Base-by-base conservation (phyloP, 106 monocot species). In the Apostasia shenzhenica region DNA sequence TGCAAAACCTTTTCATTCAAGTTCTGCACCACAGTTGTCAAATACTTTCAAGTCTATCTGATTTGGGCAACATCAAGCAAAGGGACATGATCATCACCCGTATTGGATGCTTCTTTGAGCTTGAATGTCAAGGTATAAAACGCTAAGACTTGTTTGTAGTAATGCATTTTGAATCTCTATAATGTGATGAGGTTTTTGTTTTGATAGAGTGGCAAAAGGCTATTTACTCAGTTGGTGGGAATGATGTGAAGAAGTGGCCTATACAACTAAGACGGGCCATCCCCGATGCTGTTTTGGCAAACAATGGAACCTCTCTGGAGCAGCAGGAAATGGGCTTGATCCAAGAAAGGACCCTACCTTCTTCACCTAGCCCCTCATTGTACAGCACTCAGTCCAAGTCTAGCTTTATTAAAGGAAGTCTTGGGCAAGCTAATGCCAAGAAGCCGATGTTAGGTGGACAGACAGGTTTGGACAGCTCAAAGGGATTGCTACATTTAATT, bases 121-220 rank as follows among this genome's bases (percentile, higher is more conserved):
- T 97, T 62, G 95, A 97, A 72, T 87, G 92, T 63, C 95, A 97
- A 92, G 95, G 95, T 97, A 84, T 62, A 62, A 62, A 59, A 45
- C 1, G 45, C 13, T 62, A 3, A 4, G 45, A 62, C 45, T 62
- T 45, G 11, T 45, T 62, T 62, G 43, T 3, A 8, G 1, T 45
- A 45, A 45, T 13, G 62, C 43, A 26, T 6, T 62, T 62, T 26
- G 26, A 26, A 44, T 13, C 2, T 13, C 44, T 41, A 2, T 62
- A 13, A 11, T 62, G 41, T 62, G 57, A 49, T 39, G 57, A 64
- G 39, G 13, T 53, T 13, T 82, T 77, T 8, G 7, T 72, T 37
- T 70, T 38, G 66, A 65, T 82, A 99, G 97, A 99, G 75, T 99
- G 97, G 92, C 97, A 99, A 72, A 99, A 83, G 54, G 97, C 97